Evolutionary conservation across 2,329 filamentous ascomycete species (phyloP).

Genomic region (Cucurbitaria berberidis): DNA sequence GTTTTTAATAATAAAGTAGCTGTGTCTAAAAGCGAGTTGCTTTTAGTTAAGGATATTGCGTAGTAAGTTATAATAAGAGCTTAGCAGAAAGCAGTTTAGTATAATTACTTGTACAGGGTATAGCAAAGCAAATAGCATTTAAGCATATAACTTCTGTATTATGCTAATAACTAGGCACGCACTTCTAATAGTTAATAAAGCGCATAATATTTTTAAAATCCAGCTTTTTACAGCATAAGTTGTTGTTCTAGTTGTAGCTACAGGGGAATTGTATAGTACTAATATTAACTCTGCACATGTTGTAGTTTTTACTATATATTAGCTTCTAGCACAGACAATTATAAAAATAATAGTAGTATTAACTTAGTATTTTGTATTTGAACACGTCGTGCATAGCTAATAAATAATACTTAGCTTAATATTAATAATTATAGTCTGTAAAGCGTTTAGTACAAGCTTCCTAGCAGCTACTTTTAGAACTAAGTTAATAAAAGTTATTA

Average conservation of each 20-base stretch:
- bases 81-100: too few species aligned
- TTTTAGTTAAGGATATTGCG: too few species aligned
- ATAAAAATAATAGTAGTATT: slow-evolving; percentile 29
- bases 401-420: slow-evolving; percentile 39
- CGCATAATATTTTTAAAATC: slow-evolving; percentile 55
- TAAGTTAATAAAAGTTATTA: slow-evolving; percentile 34
- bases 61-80: too few species aligned
- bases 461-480: slow-evolving; percentile 42
- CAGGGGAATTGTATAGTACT: slow-evolving; percentile 36
- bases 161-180: slow-evolving; percentile 64
- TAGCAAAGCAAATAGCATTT: too few species aligned
- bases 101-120: too few species aligned
- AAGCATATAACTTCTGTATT: slow-evolving; percentile 58
- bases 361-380: slow-evolving; percentile 33
- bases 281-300: slow-evolving; percentile 24
- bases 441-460: slow-evolving; percentile 29
- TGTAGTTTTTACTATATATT: slow-evolving; percentile 38
- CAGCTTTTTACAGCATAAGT: slow-evolving; percentile 15
- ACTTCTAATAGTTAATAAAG: slow-evolving; percentile 52
- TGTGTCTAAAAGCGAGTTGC: too few species aligned
- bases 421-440: slow-evolving; percentile 37
- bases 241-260: slow-evolving; percentile 27
- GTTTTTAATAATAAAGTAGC: too few species aligned
- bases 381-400: slow-evolving; percentile 35
- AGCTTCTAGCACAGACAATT: slow-evolving; percentile 35